Conservation (phyloP, 805 yeast species). For the Candida morakotiae region DNA sequence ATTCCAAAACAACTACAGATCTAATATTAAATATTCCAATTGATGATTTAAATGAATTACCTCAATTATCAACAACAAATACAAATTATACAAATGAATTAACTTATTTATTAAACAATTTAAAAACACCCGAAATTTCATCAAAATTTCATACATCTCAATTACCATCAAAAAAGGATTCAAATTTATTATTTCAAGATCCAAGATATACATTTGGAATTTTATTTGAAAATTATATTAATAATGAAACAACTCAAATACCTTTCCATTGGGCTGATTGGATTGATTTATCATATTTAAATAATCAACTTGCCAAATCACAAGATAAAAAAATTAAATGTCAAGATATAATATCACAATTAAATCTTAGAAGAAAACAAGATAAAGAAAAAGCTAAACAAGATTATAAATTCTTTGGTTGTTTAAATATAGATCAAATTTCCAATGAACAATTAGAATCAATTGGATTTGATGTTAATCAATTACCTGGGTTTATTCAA, state of each 20-base stretch:
- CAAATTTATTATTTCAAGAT: constrained; percentile 1
- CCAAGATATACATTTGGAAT: constrained; percentile 3
- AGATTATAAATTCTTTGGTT: constrained; percentile 16
- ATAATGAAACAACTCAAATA: constrained; percentile 11
- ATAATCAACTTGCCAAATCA: constrained; percentile 18
- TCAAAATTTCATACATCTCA: not conserved
- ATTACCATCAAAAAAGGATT: not conserved
- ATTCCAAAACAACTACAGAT: not conserved
- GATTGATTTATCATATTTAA: constrained; percentile 44
- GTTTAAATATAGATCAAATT: constrained; percentile 15
- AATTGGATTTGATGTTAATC: constrained; percentile 18
- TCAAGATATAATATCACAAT: constrained; percentile 11
- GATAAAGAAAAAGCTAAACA: constrained; percentile 11
- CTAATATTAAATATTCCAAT: not conserved
- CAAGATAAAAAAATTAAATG: constrained; percentile 16
- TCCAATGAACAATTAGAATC: constrained; percentile 15
- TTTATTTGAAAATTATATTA: not conserved
- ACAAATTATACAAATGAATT: constrained; percentile 4
- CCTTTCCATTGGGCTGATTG: constrained; percentile 57
- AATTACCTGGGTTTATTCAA: constrained; percentile 37
- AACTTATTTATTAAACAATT: constrained; percentile 1
- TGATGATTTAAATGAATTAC: constrained; percentile 1
- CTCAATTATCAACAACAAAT: constrained; percentile 4
- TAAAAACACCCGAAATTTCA: not conserved
- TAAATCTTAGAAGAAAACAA: not conserved